Evolutionary conservation across 1,284 basidiomycete genomes (phyloP).

Genomic region (Boletus mariae): DNA sequence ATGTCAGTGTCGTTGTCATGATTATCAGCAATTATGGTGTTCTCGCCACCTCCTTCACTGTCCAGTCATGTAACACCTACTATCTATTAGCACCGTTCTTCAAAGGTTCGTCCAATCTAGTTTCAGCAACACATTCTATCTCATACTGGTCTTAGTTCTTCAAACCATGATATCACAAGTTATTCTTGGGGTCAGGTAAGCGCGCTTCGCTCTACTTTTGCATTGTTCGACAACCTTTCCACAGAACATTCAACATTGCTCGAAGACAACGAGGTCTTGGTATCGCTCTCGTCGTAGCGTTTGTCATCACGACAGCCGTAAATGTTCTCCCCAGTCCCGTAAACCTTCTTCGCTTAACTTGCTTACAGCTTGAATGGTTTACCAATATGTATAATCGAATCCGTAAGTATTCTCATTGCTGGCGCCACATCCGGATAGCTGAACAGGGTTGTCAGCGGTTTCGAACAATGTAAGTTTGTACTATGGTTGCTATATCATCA

Average conservation of each 20-base stretch:
- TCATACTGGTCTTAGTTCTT: conserved; percentile 14
- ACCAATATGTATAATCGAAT: conserved; percentile 27
- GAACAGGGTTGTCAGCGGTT: conserved; percentile 19
- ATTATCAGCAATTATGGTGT: conserved; percentile 38
- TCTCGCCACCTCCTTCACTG: conserved; percentile 33
- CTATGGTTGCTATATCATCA: neutral
- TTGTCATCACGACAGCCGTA: conserved; percentile 22
- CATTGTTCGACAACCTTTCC: neutral
- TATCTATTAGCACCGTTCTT: conserved; percentile 32
- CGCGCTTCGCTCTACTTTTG: neutral
- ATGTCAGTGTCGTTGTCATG: conserved; percentile 38
- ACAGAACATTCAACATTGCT: conserved; percentile 34
- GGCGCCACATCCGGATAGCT: conserved; percentile 3
- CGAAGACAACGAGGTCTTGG: conserved; percentile 25
- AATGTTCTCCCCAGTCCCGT: neutral
- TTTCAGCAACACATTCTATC: too few relatives aligned
- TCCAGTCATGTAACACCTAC: conserved; percentile 26
- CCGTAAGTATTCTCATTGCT: conserved; percentile 18
- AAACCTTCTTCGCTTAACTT: neutral
- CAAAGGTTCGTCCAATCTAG: conserved; percentile 29
- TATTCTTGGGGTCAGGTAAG: conserved; percentile 32
- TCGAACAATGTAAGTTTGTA: conserved; percentile 18
- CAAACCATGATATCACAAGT: conserved; percentile 37
- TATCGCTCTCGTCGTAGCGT: conserved; percentile 14
- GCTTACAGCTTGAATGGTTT: conserved; percentile 31